A percentile compares a stretch with the other conserved stretches of the same genome.
phyloP scores from a whole-genome alignment of 768 basidiomycete species.

The Inosperma sp. region DNA sequence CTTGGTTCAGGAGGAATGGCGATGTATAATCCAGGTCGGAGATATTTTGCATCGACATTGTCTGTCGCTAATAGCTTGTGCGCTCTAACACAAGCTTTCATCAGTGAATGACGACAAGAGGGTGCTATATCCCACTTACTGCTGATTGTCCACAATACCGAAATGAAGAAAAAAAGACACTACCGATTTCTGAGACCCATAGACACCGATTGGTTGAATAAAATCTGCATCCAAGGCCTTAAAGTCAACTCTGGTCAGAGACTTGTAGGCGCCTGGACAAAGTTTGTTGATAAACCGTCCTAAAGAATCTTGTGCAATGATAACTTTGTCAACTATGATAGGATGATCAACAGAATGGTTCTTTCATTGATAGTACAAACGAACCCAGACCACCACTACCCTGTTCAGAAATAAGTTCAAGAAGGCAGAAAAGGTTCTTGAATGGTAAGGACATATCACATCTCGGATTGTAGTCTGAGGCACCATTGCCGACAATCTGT shows the following conservation, averaged over 20 bases:
- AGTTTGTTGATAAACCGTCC: constrained; percentile 44
- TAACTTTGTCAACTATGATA: constrained; percentile 53
- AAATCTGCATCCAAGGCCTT: constrained; percentile 40
- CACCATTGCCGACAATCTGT: not conserved
- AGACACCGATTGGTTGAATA: constrained; percentile 52
- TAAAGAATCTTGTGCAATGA: constrained; percentile 52
- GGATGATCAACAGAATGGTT: not conserved
- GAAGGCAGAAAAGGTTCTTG: constrained; percentile 8
- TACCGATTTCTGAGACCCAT: constrained; percentile 51
- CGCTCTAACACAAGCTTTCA: not conserved
- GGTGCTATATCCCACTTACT: constrained; percentile 17
- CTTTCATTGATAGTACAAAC: not conserved
- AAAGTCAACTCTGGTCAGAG: constrained; percentile 56
- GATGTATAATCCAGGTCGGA: constrained; percentile 52
- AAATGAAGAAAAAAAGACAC: constrained; percentile 39
- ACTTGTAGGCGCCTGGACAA: constrained; percentile 47
- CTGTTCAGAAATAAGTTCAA: constrained; percentile 15
- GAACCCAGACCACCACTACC: constrained; percentile 17
- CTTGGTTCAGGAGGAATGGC: constrained; percentile 19
- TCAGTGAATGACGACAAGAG: not conserved
- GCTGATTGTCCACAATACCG: constrained; percentile 31
- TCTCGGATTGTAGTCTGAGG: not conserved
- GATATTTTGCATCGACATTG: constrained; percentile 4
- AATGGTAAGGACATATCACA: not conserved
- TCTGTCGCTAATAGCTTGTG: constrained; percentile 5